phyloP scores from a whole-genome alignment of 495 filamentous ascomycete genomes.

The Friedmanniomyces simplex region DNA sequence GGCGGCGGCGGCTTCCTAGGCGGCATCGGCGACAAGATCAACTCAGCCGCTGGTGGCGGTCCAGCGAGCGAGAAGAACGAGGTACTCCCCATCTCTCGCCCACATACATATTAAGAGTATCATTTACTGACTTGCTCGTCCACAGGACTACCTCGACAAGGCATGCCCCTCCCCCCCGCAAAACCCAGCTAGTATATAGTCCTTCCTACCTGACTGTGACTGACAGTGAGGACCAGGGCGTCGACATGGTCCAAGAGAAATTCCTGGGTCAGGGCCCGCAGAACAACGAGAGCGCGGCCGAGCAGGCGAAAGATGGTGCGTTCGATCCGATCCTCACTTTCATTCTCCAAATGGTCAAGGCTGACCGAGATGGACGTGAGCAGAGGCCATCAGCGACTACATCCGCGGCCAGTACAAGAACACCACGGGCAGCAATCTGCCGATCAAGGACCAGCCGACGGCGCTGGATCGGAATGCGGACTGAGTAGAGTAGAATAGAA shows the following conservation, averaged over 20 bases:
- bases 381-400: slow-evolving; percentile 27
- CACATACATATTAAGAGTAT: not conserved
- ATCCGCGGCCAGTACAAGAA: slow-evolving; percentile 55
- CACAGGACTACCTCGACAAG: slow-evolving; percentile 36
- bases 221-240: too few relatives aligned
- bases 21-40: slow-evolving; percentile 45
- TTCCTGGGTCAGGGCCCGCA: slow-evolving; percentile 54
- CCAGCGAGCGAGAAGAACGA: slow-evolving; percentile 53
- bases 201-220: too few relatives aligned
- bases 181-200: too few relatives aligned
- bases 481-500: too few relatives aligned
- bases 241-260: slow-evolving; percentile 59
- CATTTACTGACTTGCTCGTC: not conserved
- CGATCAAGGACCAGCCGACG: slow-evolving; percentile 53
- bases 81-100: too few relatives aligned
- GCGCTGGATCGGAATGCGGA: slow-evolving; percentile 24
- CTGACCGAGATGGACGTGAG: too few relatives aligned
- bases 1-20: too few relatives aligned
- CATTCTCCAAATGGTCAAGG: not conserved
- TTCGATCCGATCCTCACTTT: slow-evolving; percentile 37
- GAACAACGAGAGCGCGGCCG: slow-evolving; percentile 57
- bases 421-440: slow-evolving; percentile 49
- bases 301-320: slow-evolving; percentile 59
- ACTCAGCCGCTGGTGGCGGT: slow-evolving; percentile 53
- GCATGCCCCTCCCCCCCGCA: too few relatives aligned